phyloP scores from a whole-genome alignment of 345 rosid genomes.

The Salix brachista region DNA sequence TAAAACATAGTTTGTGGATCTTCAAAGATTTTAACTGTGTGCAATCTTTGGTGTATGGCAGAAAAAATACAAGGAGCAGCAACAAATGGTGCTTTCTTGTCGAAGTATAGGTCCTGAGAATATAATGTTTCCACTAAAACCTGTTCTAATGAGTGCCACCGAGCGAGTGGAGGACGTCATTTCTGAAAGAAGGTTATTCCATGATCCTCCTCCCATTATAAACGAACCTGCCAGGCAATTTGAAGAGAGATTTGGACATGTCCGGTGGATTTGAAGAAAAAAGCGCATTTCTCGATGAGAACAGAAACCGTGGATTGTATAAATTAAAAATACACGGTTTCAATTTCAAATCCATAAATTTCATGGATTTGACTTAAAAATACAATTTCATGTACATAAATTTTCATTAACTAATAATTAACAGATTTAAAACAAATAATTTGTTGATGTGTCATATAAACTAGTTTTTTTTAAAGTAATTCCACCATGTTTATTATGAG shows the following conservation, averaged over 20 bases:
- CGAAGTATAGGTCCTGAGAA: slow-evolving; percentile 41
- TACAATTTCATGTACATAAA: too few relatives aligned
- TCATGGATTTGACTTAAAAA: too few relatives aligned
- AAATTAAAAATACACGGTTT: slow-evolving; percentile 17
- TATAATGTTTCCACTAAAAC: slow-evolving; percentile 62
- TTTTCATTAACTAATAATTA: too few relatives aligned
- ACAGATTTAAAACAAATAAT: too few relatives aligned
- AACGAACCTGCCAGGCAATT: slow-evolving; percentile 82
- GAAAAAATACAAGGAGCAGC: slow-evolving; percentile 61
- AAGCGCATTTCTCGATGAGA: slow-evolving; percentile 72
- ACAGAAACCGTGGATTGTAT: slow-evolving; percentile 81
- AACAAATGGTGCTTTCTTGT: slow-evolving; percentile 49
- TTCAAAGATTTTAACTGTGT: slow-evolving; percentile 11
- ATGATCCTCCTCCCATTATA: slow-evolving; percentile 60
- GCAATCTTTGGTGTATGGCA: slow-evolving; percentile 24
- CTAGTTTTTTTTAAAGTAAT: too few relatives aligned
- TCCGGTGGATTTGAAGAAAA: not conserved
- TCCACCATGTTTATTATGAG: too few relatives aligned
- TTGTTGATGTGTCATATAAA: too few relatives aligned
- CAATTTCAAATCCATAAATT: too few relatives aligned
- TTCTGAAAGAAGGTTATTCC: slow-evolving; percentile 65
- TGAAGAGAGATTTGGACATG: slow-evolving; percentile 31
- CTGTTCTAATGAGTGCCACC: slow-evolving; percentile 93
- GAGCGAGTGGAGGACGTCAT: slow-evolving; percentile 73
- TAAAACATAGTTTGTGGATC: not conserved